phyloP scores from a whole-genome alignment of 2,329 filamentous ascomycete species.

The Colletotrichum lupini region DNA sequence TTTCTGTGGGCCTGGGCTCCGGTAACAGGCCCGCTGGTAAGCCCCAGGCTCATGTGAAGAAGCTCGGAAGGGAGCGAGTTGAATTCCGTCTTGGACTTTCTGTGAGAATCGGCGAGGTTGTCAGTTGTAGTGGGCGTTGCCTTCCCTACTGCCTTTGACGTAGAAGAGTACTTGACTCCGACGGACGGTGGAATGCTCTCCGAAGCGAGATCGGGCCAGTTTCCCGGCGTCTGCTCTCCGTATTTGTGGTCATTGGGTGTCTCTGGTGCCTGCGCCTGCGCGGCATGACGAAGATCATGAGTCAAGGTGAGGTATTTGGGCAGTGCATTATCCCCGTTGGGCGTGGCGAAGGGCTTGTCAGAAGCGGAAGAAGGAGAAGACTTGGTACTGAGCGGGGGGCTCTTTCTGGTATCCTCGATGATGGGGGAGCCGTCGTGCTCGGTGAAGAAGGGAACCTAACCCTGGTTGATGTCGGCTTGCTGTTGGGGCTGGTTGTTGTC shows the following conservation, averaged over 20 bases:
- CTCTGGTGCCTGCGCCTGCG: not conserved
- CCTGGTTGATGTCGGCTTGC: not conserved
- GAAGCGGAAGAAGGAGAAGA: not conserved
- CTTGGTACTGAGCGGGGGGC: not conserved
- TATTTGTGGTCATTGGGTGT: not conserved
- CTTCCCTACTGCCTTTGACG: not conserved
- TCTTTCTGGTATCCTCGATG: not conserved
- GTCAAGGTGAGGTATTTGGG: not conserved
- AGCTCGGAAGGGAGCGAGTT: not conserved
- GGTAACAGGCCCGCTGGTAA: not conserved
- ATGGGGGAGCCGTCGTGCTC: slow-evolving; percentile 24
- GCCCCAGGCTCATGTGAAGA: not conserved
- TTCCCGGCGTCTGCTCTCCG: not conserved
- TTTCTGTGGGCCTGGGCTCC: not conserved
- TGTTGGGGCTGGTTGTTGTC: not conserved
- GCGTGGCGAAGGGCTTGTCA: not conserved
- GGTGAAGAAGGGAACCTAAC: slow-evolving; percentile 28
- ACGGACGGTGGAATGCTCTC: not conserved
- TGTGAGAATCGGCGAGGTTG: not conserved
- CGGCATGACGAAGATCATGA: too few species aligned
- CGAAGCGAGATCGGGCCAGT: not conserved
- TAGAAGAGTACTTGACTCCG: not conserved
- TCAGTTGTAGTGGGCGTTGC: too few species aligned
- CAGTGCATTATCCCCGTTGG: not conserved
- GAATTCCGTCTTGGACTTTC: slow-evolving; percentile 27